Base-by-base conservation (phyloP, 202 grass and related monocot genomes). In the Cymbopogon flexuosus region DNA sequence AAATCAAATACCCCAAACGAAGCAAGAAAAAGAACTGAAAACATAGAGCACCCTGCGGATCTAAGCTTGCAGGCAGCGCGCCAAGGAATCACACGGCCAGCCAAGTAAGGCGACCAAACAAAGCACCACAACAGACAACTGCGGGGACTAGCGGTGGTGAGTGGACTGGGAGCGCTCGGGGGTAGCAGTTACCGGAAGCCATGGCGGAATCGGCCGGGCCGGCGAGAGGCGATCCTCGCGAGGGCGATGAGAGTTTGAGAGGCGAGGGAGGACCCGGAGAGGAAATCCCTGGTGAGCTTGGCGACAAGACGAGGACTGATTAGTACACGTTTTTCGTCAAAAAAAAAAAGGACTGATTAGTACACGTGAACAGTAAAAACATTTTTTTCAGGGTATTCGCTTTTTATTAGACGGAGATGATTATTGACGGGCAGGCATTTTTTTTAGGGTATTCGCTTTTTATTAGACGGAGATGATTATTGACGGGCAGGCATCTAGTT, bases 131-230 rank as follows among this genome's bases (percentile, higher is more conserved):
- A 52, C 54, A n/a, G 22, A 59, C 23, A 57, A 13, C 19, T 24
- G 6, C 29, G n/a, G 5, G 8, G 74, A 66, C 9, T 16, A 31
- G 68, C 41, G 33, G 16, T 14, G 14, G 6, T 18, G 8, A 33
- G 27, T 14, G 12, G 4, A 3, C 4, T 18, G 4, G 6, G 5
- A 18, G 22, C 12, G 21, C 2, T 6, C 2, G 23, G 60, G 52
- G 0, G 39, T 19, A 35, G 0, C 23, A 33, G 43, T 75, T 88
- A 88, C 81, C 86, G 41, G 86, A 88, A 19, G 86, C 86, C 86
- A 88, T 88, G 76, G 62, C 31, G 62, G 42, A 62, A 37, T 70
- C 63, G 52, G 18, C 9, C 4, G 51, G 52, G 3, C 19, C 22
- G 56, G 37, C 60, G 40, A 43, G 47, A 22, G 37, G 40, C 67